Conservation (phyloP, 129 eudicot species). For the Helianthus annuus region HanXRQr2.0-SUNRISE NC_035446.2:156392255-156392754, state of each 20-base stretch:
- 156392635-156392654: background rate
- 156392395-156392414: background rate
- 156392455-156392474: constrained; percentile 1
- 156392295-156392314: background rate
- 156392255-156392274: background rate
- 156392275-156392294: background rate
- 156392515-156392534: constrained; percentile 25
- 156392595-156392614: background rate
- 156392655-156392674: constrained; percentile 9
- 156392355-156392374: background rate
- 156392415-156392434: background rate
- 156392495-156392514: constrained; percentile 25
- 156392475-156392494: constrained; percentile 22
- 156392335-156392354: background rate
- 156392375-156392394: background rate
- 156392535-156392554: constrained; percentile 15
- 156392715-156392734: constrained; percentile 24
- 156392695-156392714: constrained; percentile 17
- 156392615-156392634: no score
- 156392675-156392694: background rate
- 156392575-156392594: constrained; percentile 1
- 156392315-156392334: background rate
- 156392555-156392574: constrained; percentile 11
- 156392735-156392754: constrained; percentile 20
- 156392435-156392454: background rate